Base-by-base conservation (phyloP, 352 stramenopile genomes). In the Phytopythium litorale region DNA sequence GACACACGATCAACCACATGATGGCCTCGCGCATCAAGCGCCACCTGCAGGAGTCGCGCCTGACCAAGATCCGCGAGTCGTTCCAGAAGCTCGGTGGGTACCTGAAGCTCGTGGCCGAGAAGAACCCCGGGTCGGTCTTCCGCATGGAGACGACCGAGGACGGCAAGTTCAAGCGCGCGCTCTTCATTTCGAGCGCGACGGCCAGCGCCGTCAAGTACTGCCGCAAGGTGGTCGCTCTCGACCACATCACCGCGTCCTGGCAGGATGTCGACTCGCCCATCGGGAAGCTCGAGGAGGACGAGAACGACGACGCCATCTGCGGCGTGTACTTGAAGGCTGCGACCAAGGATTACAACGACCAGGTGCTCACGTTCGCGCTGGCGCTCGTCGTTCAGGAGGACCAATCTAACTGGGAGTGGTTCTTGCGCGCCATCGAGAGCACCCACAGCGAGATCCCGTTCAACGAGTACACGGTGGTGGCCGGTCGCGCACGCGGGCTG, bases 1-100 rank as follows among this genome's bases (percentile, higher is more conserved):
- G 83, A n/a, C 79, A 91, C 57, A 79, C 79, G 11, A 82, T 92
- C 48, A 91, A 92, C 60, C 78, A 90, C 67, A 91, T 91, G 81
- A 92, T 89, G 81, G 75, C 84, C 56, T 92, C 84, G 30, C 74
- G 84, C n/a, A 87, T 91, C 64, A 91, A 90, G 63, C 62, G 82
- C 32, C 78, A 88, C 57, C 70, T 92, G 32, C 78, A 88, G 52
- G 79, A 89, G 43, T 73, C 75, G 40, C 71, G 80, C 28, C 67
- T 90, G 45, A 67, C 66, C 25, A 79, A 80, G 59, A 78, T 91
- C 19, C 79, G 81, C 18, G 60, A 62, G 48, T 89, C 81, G 35
- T 92, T 90, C 61, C 84, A 91, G 67, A 78, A 82, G 28, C 71
- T 92, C 11, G 65, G 67, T 12, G 77, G 71, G 45, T 92, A 91